These are phyloP conservation scores for Yarrowia sp. DNA, from an alignment of 805 yeast species.

Conservation along the genomic window DNA sequence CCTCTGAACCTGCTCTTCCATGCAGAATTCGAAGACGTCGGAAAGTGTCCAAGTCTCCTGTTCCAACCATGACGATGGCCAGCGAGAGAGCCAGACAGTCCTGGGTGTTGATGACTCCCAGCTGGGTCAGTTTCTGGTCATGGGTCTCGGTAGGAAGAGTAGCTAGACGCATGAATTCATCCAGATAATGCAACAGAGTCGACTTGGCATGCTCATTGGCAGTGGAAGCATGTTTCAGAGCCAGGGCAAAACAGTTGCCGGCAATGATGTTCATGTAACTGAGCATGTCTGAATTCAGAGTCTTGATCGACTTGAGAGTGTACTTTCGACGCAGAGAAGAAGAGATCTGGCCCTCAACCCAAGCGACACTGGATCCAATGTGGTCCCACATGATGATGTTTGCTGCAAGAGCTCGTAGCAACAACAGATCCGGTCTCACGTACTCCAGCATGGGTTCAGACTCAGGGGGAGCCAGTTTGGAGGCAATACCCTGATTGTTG, in stretches of 20 bases:
- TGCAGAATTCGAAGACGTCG: conserved; percentile 75
- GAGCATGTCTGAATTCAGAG: conserved; percentile 65
- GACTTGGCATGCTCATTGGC: conserved; percentile 61
- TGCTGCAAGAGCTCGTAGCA: conserved; percentile 67
- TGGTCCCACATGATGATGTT: conserved; percentile 76
- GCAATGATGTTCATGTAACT: conserved; percentile 70
- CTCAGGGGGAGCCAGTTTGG: conserved; percentile 65
- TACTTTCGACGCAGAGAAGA: conserved; percentile 51
- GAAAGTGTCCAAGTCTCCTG: conserved; percentile 83
- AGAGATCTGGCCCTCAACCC: conserved; percentile 70
- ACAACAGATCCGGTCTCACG: conserved; percentile 76
- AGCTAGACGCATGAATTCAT: conserved; percentile 57
- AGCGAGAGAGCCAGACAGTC: conserved; percentile 67
- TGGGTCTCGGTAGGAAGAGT: conserved; percentile 56
- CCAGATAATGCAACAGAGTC: conserved; percentile 62
- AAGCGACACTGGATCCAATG: conserved; percentile 57
- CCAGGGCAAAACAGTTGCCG: conserved; percentile 78
- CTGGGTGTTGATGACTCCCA: conserved; percentile 62
- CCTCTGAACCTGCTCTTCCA: conserved; percentile 53
- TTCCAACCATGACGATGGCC: conserved; percentile 84
- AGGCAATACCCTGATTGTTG: conserved; percentile 64
- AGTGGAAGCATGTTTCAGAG: conserved; percentile 77
- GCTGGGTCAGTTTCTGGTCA: conserved; percentile 64
- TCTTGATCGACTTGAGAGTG: conserved; percentile 46
- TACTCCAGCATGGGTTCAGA: conserved; percentile 67